A percentile compares a stretch with the other conserved stretches of the same genome.
Conservation (phyloP, 2,329 filamentous ascomycete genomes). For the Aspergillus spinulosporus region DNA sequence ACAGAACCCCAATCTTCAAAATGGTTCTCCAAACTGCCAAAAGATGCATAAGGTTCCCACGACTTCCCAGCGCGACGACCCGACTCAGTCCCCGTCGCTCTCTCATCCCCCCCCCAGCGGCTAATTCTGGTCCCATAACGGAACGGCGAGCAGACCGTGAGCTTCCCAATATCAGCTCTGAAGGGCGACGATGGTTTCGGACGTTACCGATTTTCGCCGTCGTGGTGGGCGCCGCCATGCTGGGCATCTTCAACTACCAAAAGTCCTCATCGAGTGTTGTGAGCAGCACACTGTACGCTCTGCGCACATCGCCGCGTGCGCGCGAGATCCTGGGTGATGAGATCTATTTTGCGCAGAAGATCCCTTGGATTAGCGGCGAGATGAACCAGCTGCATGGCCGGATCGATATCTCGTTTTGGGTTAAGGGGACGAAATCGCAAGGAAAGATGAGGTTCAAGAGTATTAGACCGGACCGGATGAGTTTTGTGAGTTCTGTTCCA, state of each 20-base stretch:
- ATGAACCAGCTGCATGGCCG: slow-evolving; percentile 92
- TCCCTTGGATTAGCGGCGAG: slow-evolving; percentile 81
- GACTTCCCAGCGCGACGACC: slow-evolving; percentile 15
- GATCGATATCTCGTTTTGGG: slow-evolving; percentile 84
- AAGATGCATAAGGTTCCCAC: slow-evolving; percentile 23
- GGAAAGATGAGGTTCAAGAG: slow-evolving; percentile 81
- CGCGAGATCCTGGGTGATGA: slow-evolving; percentile 81
- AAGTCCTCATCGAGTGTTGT: slow-evolving; percentile 86
- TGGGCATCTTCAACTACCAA: slow-evolving; percentile 99
- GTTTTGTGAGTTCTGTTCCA: slow-evolving; percentile 49
- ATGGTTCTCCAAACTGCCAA: slow-evolving; percentile 23
- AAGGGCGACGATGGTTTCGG: slow-evolving; percentile 62
- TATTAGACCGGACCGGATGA: slow-evolving; percentile 65
- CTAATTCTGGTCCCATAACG: slow-evolving; percentile 54
- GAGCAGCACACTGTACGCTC: slow-evolving; percentile 84
- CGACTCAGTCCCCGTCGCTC: slow-evolving; percentile 39
- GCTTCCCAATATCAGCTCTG: slow-evolving; percentile 47
- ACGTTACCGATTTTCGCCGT: slow-evolving; percentile 79
- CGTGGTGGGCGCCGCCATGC: slow-evolving; percentile 67
- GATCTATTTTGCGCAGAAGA: slow-evolving; percentile 75
- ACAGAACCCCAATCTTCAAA: background rate
- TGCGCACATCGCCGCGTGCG: slow-evolving; percentile 75
- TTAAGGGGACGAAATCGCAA: slow-evolving; percentile 71
- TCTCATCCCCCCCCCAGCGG: slow-evolving; percentile 52
- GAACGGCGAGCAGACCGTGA: slow-evolving; percentile 55